A percentile compares a stretch with the other conserved stretches of the same genome.
These are phyloP conservation scores for Saccharomycopsis schoenii DNA, from an alignment of 805 yeast species.

Conservation along the genomic window DNA sequence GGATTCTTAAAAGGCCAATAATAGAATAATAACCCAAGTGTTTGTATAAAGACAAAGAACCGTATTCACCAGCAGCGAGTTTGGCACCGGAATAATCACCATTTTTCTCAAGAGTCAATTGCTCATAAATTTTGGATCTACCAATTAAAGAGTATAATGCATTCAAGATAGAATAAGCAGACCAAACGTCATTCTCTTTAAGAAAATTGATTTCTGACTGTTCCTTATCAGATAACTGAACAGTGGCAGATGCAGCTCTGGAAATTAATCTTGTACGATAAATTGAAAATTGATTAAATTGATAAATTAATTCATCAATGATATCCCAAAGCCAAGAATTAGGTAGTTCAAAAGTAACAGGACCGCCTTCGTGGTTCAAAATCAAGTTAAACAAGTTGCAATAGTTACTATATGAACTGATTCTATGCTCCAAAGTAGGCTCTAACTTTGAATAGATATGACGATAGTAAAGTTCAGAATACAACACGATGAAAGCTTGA, in stretches of 20 bases:
- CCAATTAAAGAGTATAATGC: slow-evolving; percentile 38
- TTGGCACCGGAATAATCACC: slow-evolving; percentile 4
- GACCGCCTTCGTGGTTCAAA: slow-evolving; percentile 33
- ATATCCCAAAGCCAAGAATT: slow-evolving; percentile 43
- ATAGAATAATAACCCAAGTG: slow-evolving; percentile 38
- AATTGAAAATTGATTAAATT: slow-evolving; percentile 36
- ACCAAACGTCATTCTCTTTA: slow-evolving; percentile 35
- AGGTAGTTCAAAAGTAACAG: slow-evolving; percentile 37
- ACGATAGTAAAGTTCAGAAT: slow-evolving; percentile 41
- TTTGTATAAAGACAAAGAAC: slow-evolving; percentile 33
- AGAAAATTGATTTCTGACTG: slow-evolving; percentile 29
- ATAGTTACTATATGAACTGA: slow-evolving; percentile 39
- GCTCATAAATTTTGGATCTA: slow-evolving; percentile 32
- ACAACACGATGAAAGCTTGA: slow-evolving; percentile 34
- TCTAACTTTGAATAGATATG: slow-evolving; percentile 36
- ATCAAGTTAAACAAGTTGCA: slow-evolving; percentile 37
- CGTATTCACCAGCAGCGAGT: slow-evolving; percentile 33
- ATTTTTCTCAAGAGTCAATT: slow-evolving; percentile 27
- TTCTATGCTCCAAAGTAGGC: slow-evolving; percentile 36
- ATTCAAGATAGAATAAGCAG: slow-evolving; percentile 37
- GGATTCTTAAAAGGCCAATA: slow-evolving; percentile 40
- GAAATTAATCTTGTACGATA: slow-evolving; percentile 31
- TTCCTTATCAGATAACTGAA: slow-evolving; percentile 21
- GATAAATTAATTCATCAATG: slow-evolving; percentile 43
- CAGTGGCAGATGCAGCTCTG: slow-evolving; percentile 18